These are phyloP conservation scores for Trichosporon ovoides DNA, from an alignment of 1,284 basidiomycete species.

Conservation along the genomic window DNA sequence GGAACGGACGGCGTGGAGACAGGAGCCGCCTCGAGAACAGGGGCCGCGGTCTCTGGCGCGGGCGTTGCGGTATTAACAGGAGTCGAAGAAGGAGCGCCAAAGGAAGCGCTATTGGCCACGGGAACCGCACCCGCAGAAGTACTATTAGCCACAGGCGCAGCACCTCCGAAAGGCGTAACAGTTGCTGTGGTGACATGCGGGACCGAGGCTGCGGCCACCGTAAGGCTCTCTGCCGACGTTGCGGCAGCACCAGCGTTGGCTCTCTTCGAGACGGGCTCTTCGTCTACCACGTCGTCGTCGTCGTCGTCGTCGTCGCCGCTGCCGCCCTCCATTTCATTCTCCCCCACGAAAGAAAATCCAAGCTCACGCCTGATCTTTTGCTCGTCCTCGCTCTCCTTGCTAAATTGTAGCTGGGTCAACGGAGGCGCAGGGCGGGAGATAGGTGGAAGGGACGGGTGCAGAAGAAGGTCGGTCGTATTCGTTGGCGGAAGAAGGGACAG, in stretches of 20 bases:
- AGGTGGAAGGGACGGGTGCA: slow-evolving; percentile 40
- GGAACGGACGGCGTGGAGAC: slow-evolving; percentile 7
- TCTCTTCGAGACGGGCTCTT: slow-evolving; percentile 13
- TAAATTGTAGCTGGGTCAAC: slow-evolving; percentile 36
- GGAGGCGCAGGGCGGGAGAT: slow-evolving; percentile 32
- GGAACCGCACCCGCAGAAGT: background rate
- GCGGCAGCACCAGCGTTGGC: background rate
- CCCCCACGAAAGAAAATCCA: slow-evolving; percentile 21
- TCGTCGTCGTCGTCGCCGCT: too few relatives aligned
- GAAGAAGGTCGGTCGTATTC: slow-evolving; percentile 17
- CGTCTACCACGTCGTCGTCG: slow-evolving; percentile 18
- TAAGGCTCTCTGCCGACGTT: background rate
- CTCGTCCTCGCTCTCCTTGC: slow-evolving; percentile 38
- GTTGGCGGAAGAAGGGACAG: slow-evolving; percentile 11
- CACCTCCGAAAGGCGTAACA: background rate
- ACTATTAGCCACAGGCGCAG: background rate
- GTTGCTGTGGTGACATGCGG: background rate
- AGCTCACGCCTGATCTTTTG: slow-evolving; percentile 28
- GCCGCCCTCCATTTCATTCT: too few relatives aligned
- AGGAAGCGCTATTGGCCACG: background rate
- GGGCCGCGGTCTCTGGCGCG: background rate
- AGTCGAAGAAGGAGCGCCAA: slow-evolving; percentile 1
- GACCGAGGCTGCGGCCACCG: background rate
- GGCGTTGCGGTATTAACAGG: background rate
- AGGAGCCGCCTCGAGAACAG: background rate